Base-by-base conservation (phyloP, 2,329 filamentous ascomycete species). In the Peltaster fructicola region DNA sequence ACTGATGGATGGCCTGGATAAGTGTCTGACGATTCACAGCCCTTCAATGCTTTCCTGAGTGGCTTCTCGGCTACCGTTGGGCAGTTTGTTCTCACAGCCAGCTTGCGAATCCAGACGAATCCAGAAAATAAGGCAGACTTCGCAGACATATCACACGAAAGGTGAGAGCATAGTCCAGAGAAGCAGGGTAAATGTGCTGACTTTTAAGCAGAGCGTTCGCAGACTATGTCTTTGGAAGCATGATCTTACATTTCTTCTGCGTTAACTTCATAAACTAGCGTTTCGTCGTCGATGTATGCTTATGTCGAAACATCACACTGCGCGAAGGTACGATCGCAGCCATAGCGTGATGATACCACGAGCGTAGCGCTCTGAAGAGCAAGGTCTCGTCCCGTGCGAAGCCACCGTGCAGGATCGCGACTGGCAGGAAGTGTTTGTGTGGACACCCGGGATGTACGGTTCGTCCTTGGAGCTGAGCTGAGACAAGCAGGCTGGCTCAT, bases 221-320 rank as follows among this genome's bases (percentile, higher is more conserved):
- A 47, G 88, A 98, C 57, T 98, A 77, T 49, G 65, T 98, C 32
- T 80, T 93, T 41, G 88, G 85, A 50, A 93, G 84, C 53, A 53
- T 98, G 51, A 80, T 95, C 50, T 59, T 95, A 52, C 88, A 98
- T 61, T 92, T 95, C 60, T 98, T 98, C 65, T 93, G 84, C 57
- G 73, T 95, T 51, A 98, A 98, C 66, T 98, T 98, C 55, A 95
- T 98, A 62, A 98, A 98, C 66, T 98, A 64, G 61, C 14, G 10
- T n/a, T n/a, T n/a, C n/a, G n/a, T n/a, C n/a, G n/a, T n/a, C n/a
- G n/a, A n/a, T n/a, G n/a, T n/a, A n/a, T n/a, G n/a, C n/a, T n/a
- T n/a, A n/a, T n/a, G n/a, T n/a, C n/a, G n/a, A n/a, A n/a, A n/a
- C n/a, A n/a, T n/a, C n/a, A n/a, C n/a, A n/a, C n/a, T n/a, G n/a